phyloP scores from a whole-genome alignment of 768 basidiomycete species.

The Crucibulum laeve region DNA sequence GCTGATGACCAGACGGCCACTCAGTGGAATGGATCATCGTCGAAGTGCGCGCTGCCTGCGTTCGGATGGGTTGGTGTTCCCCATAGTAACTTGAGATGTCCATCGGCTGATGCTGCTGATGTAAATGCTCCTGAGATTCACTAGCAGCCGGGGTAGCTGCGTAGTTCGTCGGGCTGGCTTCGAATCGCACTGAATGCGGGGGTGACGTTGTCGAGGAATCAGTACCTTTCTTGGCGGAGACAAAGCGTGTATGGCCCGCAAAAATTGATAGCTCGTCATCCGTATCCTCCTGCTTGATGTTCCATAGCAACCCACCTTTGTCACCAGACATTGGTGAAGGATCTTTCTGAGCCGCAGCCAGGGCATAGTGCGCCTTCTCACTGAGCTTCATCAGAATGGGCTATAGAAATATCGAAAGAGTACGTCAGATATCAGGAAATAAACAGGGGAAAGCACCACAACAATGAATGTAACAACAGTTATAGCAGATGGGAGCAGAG shows the following conservation, averaged over 20 bases:
- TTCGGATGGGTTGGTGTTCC: background rate
- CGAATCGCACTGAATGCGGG: conserved; percentile 8
- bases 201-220: conserved; percentile 9
- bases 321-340: conserved; percentile 22
- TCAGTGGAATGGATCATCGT: background rate
- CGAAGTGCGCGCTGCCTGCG: background rate
- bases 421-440: background rate
- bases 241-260: conserved; percentile 61
- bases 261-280: conserved; percentile 71
- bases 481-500: too few species aligned
- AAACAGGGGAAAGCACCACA: background rate
- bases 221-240: conserved; percentile 38
- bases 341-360: conserved; percentile 39
- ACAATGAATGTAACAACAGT: too few species aligned
- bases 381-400: conserved; percentile 54
- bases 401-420: conserved; percentile 24
- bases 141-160: conserved; percentile 1
- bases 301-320: conserved; percentile 42
- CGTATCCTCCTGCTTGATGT: conserved; percentile 44
- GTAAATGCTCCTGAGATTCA: background rate
- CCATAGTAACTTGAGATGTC: background rate
- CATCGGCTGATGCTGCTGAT: background rate
- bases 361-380: conserved; percentile 62
- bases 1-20: conserved; percentile 1
- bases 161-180: conserved; percentile 11